Evolutionary conservation across 306 rosid species (phyloP), one percentile per base, ranked within the genome.

Genomic region (Hylodesmum podocarpum): DNA sequence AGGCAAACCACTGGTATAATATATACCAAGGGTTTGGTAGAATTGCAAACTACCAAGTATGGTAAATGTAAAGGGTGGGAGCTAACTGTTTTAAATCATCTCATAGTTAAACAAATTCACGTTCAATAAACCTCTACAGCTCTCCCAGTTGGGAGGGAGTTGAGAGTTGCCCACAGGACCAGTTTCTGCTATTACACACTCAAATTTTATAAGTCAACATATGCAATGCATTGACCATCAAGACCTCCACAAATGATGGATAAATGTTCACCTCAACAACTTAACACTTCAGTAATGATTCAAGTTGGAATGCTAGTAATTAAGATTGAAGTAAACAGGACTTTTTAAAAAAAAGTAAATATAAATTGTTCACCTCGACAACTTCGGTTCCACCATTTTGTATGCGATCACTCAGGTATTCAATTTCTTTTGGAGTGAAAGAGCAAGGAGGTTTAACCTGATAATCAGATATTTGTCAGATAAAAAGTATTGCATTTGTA

Each of bases 321-420:
- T 7, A 8, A 33, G 2, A 64, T 21, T 21, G 15, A 81, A 81
- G 50, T 57, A 43, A 70, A 76, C 34, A 76, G 47, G 62, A 47
- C 4, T 47, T 5, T 1, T 16, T 5, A 22, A 21, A 22, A 3
- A 54, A 4, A 55, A 6, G 21, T 8, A 24, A n/a, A 58, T 68
- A 29, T 28, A 44, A 53, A 29, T 12, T 70, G 61, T 58, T 78
- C 70, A 92, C 99, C 99, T 92, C 97, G 53, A 92, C 99, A 77
- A 95, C 99, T 90, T 95, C 99, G 29, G 97, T 95, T 82, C 97
- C 97, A 15, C 97, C 97, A 6, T 95, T 89, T 87, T 95, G 99
- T 83, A 95, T 92, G 71, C 97, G 91, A 68, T 92, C 82, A 1
- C 97, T 95, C 87, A 95, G 87, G 84, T 85, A 87, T 29, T 83